phyloP scores from a whole-genome alignment of 148 eudicot genomes.

The Arctostaphylos glauca region DNA sequence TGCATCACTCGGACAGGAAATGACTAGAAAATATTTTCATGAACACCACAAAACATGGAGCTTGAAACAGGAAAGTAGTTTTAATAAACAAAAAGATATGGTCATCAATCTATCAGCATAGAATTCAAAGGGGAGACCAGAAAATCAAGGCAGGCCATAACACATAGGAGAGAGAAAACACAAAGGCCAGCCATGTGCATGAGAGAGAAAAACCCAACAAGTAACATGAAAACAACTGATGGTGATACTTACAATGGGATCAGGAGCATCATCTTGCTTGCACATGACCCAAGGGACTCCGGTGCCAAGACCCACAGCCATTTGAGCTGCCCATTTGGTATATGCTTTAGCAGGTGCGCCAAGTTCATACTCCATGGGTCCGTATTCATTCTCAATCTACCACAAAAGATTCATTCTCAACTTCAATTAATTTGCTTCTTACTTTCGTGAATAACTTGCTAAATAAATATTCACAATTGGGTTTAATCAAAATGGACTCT shows the following conservation, averaged over 20 bases:
- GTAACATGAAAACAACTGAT: constrained; percentile 17
- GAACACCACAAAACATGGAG: neutral
- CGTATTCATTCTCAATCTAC: constrained; percentile 98
- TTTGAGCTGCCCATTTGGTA: constrained; percentile 86
- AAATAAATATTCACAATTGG: neutral
- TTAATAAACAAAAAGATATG: neutral
- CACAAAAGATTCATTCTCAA: constrained; percentile 9
- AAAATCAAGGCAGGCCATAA: constrained; percentile 15
- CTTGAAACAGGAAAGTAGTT: neutral
- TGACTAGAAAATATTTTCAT: neutral
- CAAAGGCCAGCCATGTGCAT: constrained; percentile 36
- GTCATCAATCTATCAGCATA: constrained; percentile 12
- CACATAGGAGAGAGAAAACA: constrained; percentile 15
- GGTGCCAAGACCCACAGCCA: constrained; percentile 76
- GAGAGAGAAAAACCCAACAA: constrained; percentile 17
- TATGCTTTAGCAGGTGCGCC: constrained; percentile 74
- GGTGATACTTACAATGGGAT: constrained; percentile 66
- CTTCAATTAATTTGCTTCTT: constrained; percentile 1
- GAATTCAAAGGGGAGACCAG: neutral
- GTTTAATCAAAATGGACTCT: neutral
- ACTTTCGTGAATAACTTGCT: neutral
- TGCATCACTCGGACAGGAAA: neutral
- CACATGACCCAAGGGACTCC: constrained; percentile 99
- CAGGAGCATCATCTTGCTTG: constrained; percentile 97
- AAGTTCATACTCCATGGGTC: constrained; percentile 59